Conservation (phyloP, 2,329 filamentous ascomycete species). For the Fusarium napiforme region DNA sequence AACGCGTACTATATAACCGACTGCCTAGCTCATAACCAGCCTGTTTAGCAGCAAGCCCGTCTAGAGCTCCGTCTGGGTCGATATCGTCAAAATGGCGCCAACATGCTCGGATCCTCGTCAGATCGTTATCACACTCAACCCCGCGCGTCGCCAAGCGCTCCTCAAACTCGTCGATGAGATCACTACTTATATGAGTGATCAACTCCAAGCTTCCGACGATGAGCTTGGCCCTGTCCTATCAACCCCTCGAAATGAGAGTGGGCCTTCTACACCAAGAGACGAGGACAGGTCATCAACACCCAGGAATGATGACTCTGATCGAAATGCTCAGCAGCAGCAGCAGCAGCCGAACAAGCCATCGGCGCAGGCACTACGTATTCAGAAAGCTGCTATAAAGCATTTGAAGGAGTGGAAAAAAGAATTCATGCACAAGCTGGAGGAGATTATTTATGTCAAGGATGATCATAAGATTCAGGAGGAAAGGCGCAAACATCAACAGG, state of each 20-base stretch:
- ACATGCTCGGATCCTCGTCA: slow-evolving; percentile 65
- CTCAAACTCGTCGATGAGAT: slow-evolving; percentile 63
- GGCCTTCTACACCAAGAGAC: slow-evolving; percentile 18
- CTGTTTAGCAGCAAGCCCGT: background rate
- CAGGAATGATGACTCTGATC: slow-evolving; percentile 16
- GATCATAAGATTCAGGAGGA: slow-evolving; percentile 59
- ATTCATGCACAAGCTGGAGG: slow-evolving; percentile 75
- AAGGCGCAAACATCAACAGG: slow-evolving; percentile 57
- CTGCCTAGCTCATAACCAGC: background rate
- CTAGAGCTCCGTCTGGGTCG: background rate
- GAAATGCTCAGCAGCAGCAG: slow-evolving; percentile 21
- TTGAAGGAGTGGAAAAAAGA: slow-evolving; percentile 82
- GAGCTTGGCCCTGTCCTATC: slow-evolving; percentile 46
- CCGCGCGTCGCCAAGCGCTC: slow-evolving; percentile 62
- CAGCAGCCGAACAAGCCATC: slow-evolving; percentile 29
- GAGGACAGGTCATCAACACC: slow-evolving; percentile 4
- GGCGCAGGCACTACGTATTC: slow-evolving; percentile 49
- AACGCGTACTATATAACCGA: slow-evolving; percentile 9
- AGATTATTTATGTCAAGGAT: slow-evolving; percentile 68
- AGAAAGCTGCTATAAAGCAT: slow-evolving; percentile 69
- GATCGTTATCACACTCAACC: slow-evolving; percentile 65
- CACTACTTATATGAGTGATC: slow-evolving; percentile 63
- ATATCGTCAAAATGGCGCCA: slow-evolving; percentile 59
- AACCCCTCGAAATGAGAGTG: slow-evolving; percentile 24
- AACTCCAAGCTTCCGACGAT: slow-evolving; percentile 56